Evolutionary conservation across 108 stramenopile genomes (phyloP), one percentile per base, ranked within the genome.

Genomic region (Mediolabrus comicus): DNA sequence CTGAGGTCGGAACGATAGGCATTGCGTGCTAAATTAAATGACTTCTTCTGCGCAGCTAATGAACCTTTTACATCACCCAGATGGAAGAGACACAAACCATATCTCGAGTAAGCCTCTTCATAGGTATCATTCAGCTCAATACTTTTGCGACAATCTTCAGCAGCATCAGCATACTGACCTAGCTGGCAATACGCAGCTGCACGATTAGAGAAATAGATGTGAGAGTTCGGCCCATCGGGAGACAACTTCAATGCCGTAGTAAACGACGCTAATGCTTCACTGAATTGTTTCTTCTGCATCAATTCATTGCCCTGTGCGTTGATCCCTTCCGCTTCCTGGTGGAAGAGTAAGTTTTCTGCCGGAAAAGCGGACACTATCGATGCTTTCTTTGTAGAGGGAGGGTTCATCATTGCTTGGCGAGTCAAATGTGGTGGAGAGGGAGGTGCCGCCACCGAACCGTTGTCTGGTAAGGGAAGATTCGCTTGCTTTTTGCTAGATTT

Each of bases 171-270:
- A 71, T 92, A 92, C 16, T 82, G 79, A 46, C 88, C 88, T 11
- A 90, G 81, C 64, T 91, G 88, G 43, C 87, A 89, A n/a, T n/a
- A n/a, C n/a, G 95, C 92, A n/a, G 95, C 92, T 11, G 92, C 92
- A 30, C 95, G 87, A 62, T 96, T 94, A 29, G 86, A 86, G 74
- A 83, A 94, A 71, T 89, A 94, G 2, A 94, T 91, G 61, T 96
- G 91, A n/a, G 91, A 86, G 51, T 87, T 86, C 2, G 86, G 74
- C 17, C 92, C 90, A 30, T 70, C 49, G 6, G 86, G 79, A 30
- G 72, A 82, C n/a, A 28, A 80, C 54, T 16, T 86, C 31, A 49
- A 96, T 75, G 26, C 92, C 95, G 29, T 53, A 65, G 8, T 71
- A 80, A 93, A 96, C 10, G 79, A 69, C 8, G 82, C 81, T n/a